Evolutionary conservation across 306 rosid species (phyloP), one percentile per base, ranked within the genome.

Genomic region (Lathyrus oleraceus): DNA sequence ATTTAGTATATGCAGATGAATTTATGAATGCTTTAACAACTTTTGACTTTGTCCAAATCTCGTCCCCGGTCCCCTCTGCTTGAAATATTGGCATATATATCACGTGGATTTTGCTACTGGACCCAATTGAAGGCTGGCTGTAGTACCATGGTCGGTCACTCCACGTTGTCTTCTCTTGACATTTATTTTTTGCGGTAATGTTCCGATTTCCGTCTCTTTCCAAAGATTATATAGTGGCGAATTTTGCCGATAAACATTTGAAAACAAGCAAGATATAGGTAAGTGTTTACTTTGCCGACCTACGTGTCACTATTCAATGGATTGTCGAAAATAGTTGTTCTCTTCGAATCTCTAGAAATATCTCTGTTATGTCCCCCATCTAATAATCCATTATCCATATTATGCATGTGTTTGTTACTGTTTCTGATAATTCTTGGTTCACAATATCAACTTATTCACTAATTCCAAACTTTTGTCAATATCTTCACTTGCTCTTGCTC

Each of bases 231-330:
- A n/a, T 44, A 44, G 6, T 16, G 8, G 25, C 48, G 11, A 14
- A 44, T 16, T 13, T 16, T 39, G 65, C 73, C 43, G 38, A 61
- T 61, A 75, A 82, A 78, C 71, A 27, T 21, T 65, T 53, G n/a
- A 70, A 75, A 78, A 80, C 48, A 23, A 72, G 78, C 52, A n/a
- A 43, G 8, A 73, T 8, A 19, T 30, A 4, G 2, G 32, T 28
- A 28, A 4, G 39, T 35, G 39, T 58, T 27, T 42, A 13, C 67
- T 63, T 53, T 16, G 76, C 67, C 61, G 70, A 23, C 47, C 43
- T 65, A 75, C 79, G 81, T 60, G 84, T 88, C 74, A 11, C 64
- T 59, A 40, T 69, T 72, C 70, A 16, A n/a, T 43, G 27, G 32
- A 25, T 51, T 6, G 5, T 23, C 9, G n/a, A 5, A 58, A 6